Conservation (phyloP, 495 filamentous ascomycete species). For the Opeltia flavorubescens region DNA sequence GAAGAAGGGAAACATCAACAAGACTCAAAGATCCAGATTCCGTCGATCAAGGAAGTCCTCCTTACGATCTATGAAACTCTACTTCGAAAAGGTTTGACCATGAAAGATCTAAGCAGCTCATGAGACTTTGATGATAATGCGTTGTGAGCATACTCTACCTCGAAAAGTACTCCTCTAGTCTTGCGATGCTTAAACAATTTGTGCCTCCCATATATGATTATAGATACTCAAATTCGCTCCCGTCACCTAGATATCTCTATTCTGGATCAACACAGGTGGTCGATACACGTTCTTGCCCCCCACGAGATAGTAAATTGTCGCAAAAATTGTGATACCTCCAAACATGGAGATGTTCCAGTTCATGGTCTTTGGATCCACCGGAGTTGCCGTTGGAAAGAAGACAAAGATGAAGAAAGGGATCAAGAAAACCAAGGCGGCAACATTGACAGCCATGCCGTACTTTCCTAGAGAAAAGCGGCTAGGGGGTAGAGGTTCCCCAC, state of each 20-base stretch:
- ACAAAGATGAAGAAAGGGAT: conserved; percentile 35
- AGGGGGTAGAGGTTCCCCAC: conserved; percentile 26
- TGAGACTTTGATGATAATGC: too few species aligned
- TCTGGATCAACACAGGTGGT: conserved; percentile 30
- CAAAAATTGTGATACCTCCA: conserved; percentile 29
- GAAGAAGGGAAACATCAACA: too few species aligned
- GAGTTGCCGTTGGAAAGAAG: conserved; percentile 26
- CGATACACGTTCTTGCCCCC: conserved; percentile 30
- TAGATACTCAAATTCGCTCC: too few species aligned
- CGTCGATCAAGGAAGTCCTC: too few species aligned
- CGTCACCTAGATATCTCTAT: conserved; percentile 8
- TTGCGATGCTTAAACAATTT: too few species aligned
- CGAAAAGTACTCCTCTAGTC: too few species aligned
- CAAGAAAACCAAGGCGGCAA: conserved; percentile 23
- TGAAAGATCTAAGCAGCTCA: too few species aligned
- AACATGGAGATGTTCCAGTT: conserved; percentile 40
- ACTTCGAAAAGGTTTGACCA: too few species aligned
- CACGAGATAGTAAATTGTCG: conserved; percentile 30
- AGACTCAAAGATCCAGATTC: too few species aligned
- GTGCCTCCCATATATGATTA: too few species aligned
- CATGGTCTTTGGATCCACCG: conserved; percentile 29
- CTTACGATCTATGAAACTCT: too few species aligned
- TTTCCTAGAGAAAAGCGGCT: conserved; percentile 28
- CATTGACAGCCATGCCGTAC: conserved; percentile 29
- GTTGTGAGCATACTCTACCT: too few species aligned